Evolutionary conservation across 1,284 basidiomycete species (phyloP).

Genomic region (Pisolithus thermaeus): DNA sequence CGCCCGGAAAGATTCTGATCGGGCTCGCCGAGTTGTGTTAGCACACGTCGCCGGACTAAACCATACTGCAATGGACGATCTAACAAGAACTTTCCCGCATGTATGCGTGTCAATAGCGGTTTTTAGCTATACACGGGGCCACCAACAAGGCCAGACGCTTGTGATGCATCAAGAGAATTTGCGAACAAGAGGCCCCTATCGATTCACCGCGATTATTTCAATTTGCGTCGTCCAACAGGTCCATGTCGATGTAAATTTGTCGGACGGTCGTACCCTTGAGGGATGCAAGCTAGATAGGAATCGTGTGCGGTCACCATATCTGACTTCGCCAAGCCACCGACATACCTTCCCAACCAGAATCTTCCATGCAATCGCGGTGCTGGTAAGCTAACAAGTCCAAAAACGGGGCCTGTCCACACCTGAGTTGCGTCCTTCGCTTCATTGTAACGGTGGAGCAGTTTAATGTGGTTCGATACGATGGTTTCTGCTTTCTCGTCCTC

Average conservation of each 20-base stretch:
- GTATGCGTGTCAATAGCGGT: too few relatives aligned
- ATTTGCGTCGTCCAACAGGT: constrained; percentile 41
- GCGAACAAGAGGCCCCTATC: not conserved
- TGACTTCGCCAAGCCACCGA: constrained; percentile 24
- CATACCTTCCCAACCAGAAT: constrained; percentile 31
- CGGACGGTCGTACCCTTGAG: constrained; percentile 60
- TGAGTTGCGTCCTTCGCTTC: constrained; percentile 79
- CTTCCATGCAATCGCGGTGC: constrained; percentile 6
- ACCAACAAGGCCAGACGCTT: not conserved
- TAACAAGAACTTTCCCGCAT: too few relatives aligned
- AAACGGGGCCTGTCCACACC: constrained; percentile 30
- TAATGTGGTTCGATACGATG: constrained; percentile 66
- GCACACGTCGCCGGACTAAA: too few relatives aligned
- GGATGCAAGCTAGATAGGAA: constrained; percentile 49
- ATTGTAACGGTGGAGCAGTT: constrained; percentile 68
- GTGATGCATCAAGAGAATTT: not conserved
- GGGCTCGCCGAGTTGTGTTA: too few relatives aligned
- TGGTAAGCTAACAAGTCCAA: constrained; percentile 5
- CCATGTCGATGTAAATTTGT: constrained; percentile 65
- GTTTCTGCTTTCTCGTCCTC: constrained; percentile 51
- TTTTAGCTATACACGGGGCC: too few relatives aligned
- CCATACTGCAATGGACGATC: too few relatives aligned
- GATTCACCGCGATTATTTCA: constrained; percentile 5
- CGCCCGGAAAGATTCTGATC: too few relatives aligned
- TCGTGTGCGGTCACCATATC: constrained; percentile 9